Percentiles rank a stretch among this genome's conserved stretches.
phyloP scores from a whole-genome alignment of 768 basidiomycete species.

The Agaricus bisporus region DNA sequence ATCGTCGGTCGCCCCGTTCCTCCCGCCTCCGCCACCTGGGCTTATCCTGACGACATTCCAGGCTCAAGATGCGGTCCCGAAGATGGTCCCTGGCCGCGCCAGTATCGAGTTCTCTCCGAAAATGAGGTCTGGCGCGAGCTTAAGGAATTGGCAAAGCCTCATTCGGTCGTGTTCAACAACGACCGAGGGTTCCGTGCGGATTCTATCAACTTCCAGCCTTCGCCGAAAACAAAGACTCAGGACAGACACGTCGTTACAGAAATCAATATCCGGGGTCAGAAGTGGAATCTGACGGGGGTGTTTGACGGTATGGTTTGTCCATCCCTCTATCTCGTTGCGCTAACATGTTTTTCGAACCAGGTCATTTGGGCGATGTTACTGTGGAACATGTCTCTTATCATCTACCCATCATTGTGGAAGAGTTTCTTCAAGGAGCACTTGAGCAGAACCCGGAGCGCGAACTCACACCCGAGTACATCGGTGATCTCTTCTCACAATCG shows the following conservation, averaged over 20 bases:
- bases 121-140: slow-evolving; percentile 51
- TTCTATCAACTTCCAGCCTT: slow-evolving; percentile 65
- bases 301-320: slow-evolving; percentile 50
- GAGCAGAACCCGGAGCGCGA: slow-evolving; percentile 30
- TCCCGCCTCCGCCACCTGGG: slow-evolving; percentile 4
- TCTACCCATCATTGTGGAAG: slow-evolving; percentile 59
- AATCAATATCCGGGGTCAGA: slow-evolving; percentile 46
- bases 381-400: slow-evolving; percentile 65
- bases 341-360: slow-evolving; percentile 23
- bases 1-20: slow-evolving; percentile 25
- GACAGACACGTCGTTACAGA: slow-evolving; percentile 58
- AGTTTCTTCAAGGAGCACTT: slow-evolving; percentile 45
- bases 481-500: slow-evolving; percentile 49
- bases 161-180: slow-evolving; percentile 16
- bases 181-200: slow-evolving; percentile 30
- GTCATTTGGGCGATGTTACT: slow-evolving; percentile 64
- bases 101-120: slow-evolving; percentile 45
- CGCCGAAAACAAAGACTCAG: slow-evolving; percentile 46
- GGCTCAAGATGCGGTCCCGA: slow-evolving; percentile 57
- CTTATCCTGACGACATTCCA: slow-evolving; percentile 50
- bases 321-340: slow-evolving; percentile 1
- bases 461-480: slow-evolving; percentile 43
- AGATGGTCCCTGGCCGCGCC: slow-evolving; percentile 60
- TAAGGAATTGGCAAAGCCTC: slow-evolving; percentile 43
- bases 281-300: slow-evolving; percentile 64